Percentiles rank a stretch among this genome's conserved stretches.
Conservation (phyloP, 163 green algal genomes). For the Chlamydomonas reinhardtii region DNA sequence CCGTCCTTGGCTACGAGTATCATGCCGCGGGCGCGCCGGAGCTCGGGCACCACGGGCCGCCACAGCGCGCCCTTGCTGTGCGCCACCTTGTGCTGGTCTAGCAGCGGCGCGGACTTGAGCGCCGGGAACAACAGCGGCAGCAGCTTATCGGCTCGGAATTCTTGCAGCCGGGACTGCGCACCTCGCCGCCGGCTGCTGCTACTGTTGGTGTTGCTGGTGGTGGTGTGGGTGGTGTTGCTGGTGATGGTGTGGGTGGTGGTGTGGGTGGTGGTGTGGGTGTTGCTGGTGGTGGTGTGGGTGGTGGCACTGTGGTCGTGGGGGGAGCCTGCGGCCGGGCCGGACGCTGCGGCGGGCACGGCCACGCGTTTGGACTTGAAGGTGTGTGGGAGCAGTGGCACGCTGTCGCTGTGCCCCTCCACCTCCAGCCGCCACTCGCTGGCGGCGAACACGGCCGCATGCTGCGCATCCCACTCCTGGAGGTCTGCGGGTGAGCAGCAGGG, state of each 20-base stretch:
- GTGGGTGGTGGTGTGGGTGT: background rate
- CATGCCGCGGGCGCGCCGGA: background rate
- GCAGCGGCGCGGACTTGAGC: background rate
- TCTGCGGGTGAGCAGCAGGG: background rate
- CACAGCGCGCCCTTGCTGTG: background rate
- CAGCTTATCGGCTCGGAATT: background rate
- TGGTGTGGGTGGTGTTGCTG: background rate
- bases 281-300: background rate
- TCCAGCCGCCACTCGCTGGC: conserved; percentile 2
- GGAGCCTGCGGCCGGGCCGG: too few relatives aligned
- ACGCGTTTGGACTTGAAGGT: conserved; percentile 2
- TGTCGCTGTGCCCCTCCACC: background rate
- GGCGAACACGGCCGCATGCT: background rate
- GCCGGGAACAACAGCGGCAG: background rate
- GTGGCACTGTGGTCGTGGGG: background rate
- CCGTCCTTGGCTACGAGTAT: background rate
- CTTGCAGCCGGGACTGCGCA: background rate
- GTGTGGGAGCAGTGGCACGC: background rate
- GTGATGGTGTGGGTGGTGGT: background rate
- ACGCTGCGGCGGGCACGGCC: background rate
- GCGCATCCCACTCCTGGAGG: conserved; percentile 5
- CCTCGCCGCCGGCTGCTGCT: background rate
- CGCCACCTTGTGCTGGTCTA: background rate
- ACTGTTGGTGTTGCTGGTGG: background rate
- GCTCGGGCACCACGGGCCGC: conserved; percentile 14